Conservation (phyloP, 1,284 basidiomycete genomes). For the Filobasidium uniguttulatum region DNA sequence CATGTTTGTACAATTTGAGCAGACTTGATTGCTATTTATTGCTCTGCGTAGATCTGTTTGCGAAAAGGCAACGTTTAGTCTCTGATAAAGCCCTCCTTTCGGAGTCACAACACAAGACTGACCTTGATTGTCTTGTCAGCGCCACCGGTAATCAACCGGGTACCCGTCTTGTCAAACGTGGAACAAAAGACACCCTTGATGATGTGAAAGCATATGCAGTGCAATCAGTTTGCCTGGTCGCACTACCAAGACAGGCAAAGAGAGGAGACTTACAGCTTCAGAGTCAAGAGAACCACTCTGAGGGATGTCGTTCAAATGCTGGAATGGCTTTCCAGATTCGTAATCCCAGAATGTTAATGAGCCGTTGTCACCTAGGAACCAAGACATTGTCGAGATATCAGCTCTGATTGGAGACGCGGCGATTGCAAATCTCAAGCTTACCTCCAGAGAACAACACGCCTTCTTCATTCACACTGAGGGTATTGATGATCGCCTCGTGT, state of each 20-base stretch:
- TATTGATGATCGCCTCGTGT: slow-evolving; percentile 96
- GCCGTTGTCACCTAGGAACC: slow-evolving; percentile 55
- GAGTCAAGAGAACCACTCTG: slow-evolving; percentile 95
- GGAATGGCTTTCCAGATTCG: slow-evolving; percentile 85
- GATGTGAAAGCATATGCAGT: background rate
- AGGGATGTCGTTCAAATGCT: slow-evolving; percentile 81
- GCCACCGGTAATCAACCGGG: slow-evolving; percentile 84
- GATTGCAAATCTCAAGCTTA: slow-evolving; percentile 34
- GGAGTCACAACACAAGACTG: background rate
- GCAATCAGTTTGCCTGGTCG: slow-evolving; percentile 5
- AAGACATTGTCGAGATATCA: background rate
- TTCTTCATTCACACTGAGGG: slow-evolving; percentile 80
- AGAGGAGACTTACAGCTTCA: slow-evolving; percentile 53
- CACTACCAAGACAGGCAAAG: background rate
- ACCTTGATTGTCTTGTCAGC: slow-evolving; percentile 98
- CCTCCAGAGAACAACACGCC: slow-evolving; percentile 95
- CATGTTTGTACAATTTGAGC: too few species aligned
- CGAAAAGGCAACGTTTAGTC: background rate
- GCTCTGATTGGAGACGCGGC: background rate
- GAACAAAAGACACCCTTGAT: slow-evolving; percentile 64
- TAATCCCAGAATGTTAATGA: slow-evolving; percentile 87
- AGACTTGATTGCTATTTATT: too few species aligned
- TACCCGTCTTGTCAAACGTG: slow-evolving; percentile 90
- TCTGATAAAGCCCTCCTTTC: background rate
- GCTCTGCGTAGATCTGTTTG: slow-evolving; percentile 12